phyloP scores from a whole-genome alignment of 75 land plant genomes.

The Pinus albicaulis region DNA sequence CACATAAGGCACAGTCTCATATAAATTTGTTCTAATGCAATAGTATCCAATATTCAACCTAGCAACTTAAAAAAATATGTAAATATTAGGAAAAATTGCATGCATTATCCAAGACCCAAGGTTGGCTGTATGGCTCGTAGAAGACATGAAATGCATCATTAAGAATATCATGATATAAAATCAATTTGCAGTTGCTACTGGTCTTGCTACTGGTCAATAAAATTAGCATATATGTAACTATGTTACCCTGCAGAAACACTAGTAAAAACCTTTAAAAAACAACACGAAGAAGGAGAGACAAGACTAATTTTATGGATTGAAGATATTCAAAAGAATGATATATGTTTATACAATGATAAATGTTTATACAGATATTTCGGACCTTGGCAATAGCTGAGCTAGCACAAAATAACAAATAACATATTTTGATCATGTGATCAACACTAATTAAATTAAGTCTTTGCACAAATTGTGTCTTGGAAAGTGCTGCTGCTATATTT shows the following conservation, averaged over 20 bases:
- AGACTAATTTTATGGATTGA: background rate
- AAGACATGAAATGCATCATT: background rate
- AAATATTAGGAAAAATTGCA: background rate
- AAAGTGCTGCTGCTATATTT: background rate
- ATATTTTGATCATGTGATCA: background rate
- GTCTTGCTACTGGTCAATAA: background rate
- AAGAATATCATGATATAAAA: background rate
- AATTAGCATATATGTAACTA: background rate
- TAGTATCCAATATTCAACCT: too few species aligned
- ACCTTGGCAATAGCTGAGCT: background rate
- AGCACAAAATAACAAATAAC: constrained; percentile 1
- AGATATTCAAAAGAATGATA: background rate
- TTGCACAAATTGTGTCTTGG: background rate
- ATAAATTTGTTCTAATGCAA: too few species aligned
- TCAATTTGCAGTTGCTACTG: background rate
- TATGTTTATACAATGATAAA: background rate
- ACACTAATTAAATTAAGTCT: background rate
- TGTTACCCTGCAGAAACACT: background rate
- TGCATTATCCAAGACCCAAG: background rate
- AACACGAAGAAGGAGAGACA: background rate
- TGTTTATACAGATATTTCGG: background rate
- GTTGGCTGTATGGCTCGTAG: background rate
- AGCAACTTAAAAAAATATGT: too few species aligned
- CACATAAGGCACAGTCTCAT: too few species aligned
- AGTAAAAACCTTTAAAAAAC: background rate